Evolutionary conservation across 768 basidiomycete genomes (phyloP).

Genomic region (Tylopilus sp.): DNA sequence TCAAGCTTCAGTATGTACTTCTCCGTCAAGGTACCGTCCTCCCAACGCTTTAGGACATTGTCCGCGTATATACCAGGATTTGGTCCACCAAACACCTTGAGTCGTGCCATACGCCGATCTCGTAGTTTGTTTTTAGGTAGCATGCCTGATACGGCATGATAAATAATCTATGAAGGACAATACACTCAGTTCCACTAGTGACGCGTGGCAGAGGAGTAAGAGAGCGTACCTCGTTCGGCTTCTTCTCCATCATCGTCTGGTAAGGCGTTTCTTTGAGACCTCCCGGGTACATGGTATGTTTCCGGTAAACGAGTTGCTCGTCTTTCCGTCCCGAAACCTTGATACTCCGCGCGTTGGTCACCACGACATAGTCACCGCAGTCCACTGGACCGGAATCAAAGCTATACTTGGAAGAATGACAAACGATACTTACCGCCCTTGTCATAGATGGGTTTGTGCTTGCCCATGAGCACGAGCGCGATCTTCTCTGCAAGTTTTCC

Average conservation of each 20-base stretch:
- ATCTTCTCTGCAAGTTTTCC: constrained; percentile 95
- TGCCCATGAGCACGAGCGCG: constrained; percentile 96
- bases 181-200: background rate
- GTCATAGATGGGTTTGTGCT: constrained; percentile 97
- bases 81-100: constrained; percentile 82
- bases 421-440: constrained; percentile 61
- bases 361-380: constrained; percentile 96
- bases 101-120: constrained; percentile 79
- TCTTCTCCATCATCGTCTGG: constrained; percentile 73
- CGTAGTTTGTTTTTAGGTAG: constrained; percentile 96
- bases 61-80: constrained; percentile 73
- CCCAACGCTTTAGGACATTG: constrained; percentile 82
- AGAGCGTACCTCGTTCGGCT: constrained; percentile 81
- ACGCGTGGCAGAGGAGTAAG: background rate
- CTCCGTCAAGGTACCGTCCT: constrained; percentile 68
- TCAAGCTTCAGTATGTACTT: constrained; percentile 28
- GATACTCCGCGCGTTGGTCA: constrained; percentile 83
- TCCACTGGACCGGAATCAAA: constrained; percentile 58
- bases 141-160: constrained; percentile 97
- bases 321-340: constrained; percentile 88
- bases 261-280: constrained; percentile 91
- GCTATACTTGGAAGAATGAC: background rate
- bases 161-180: constrained; percentile 69
- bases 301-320: constrained; percentile 81
- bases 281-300: constrained; percentile 91